Conservation (phyloP, 2,329 filamentous ascomycete species). For the Amphichorda felina region DNA sequence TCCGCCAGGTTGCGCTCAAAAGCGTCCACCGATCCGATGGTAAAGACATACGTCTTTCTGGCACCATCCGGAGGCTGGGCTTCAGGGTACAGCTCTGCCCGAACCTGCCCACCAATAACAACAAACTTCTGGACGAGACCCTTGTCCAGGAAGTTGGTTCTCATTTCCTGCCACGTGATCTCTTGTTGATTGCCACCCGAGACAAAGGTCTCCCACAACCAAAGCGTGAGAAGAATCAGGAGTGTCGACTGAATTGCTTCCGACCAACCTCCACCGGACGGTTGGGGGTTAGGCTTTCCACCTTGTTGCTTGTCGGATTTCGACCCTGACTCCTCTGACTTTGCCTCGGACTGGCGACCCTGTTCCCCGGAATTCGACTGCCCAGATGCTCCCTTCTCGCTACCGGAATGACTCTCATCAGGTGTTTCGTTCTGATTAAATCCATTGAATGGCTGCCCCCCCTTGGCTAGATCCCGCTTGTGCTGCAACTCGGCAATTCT, state of each 20-base stretch:
- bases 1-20: constrained; percentile 85
- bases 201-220: constrained; percentile 1
- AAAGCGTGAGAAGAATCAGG: constrained; percentile 13
- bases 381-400: background rate
- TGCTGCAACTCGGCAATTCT: constrained; percentile 20
- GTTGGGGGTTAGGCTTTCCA: background rate
- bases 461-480: constrained; percentile 11
- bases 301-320: background rate
- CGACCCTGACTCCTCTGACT: background rate
- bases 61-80: constrained; percentile 15
- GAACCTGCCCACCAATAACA: constrained; percentile 58
- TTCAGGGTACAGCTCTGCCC: constrained; percentile 72
- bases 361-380: background rate
- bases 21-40: constrained; percentile 84
- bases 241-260: constrained; percentile 22
- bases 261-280: constrained; percentile 10
- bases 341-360: background rate
- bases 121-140: constrained; percentile 90
- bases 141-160: constrained; percentile 88
- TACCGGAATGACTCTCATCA: background rate
- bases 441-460: background rate
- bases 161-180: constrained; percentile 97
- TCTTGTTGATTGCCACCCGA: constrained; percentile 32
- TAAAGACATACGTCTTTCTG: constrained; percentile 62
- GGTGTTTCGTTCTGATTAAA: background rate